phyloP scores from a whole-genome alignment of 2,329 filamentous ascomycete species.

The Nigrospora osmanthi region DNA sequence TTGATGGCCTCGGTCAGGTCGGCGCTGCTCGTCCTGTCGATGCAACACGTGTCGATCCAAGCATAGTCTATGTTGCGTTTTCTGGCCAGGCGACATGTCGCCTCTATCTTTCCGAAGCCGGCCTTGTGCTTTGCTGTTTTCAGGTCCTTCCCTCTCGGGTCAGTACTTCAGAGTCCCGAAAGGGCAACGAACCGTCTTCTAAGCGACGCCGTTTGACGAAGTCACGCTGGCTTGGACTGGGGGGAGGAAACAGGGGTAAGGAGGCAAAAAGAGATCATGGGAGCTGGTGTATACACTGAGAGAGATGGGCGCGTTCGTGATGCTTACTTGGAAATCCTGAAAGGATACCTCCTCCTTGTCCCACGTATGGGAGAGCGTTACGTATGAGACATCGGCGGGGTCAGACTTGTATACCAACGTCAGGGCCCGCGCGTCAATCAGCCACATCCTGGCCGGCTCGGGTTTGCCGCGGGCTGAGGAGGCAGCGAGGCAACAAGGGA shows the following conservation, averaged over 20 bases:
- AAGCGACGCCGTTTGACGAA: too few species aligned
- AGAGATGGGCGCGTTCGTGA: too few species aligned
- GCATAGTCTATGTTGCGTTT: not conserved
- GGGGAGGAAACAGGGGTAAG: too few species aligned
- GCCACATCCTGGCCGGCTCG: not conserved
- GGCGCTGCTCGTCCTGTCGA: slow-evolving; percentile 1
- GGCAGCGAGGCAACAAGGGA: too few species aligned
- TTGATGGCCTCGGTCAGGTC: slow-evolving; percentile 2
- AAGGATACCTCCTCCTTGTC: not conserved
- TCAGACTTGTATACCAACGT: not conserved
- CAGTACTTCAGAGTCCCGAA: not conserved
- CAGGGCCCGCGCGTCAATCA: not conserved
- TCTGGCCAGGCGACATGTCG: not conserved
- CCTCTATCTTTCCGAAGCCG: not conserved
- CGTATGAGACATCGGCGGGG: not conserved
- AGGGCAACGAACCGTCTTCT: too few species aligned
- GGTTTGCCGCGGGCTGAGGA: too few species aligned
- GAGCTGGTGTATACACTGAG: too few species aligned
- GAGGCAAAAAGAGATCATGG: too few species aligned
- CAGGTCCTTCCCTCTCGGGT: not conserved
- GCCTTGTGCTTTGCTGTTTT: not conserved
- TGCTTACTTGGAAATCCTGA: not conserved
- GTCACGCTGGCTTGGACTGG: too few species aligned
- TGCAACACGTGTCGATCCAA: slow-evolving; percentile 1
- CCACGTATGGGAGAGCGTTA: not conserved